These are phyloP conservation scores for Diaporthe citri DNA, from an alignment of 2,329 filamentous ascomycete species.

Conservation along the genomic window DNA sequence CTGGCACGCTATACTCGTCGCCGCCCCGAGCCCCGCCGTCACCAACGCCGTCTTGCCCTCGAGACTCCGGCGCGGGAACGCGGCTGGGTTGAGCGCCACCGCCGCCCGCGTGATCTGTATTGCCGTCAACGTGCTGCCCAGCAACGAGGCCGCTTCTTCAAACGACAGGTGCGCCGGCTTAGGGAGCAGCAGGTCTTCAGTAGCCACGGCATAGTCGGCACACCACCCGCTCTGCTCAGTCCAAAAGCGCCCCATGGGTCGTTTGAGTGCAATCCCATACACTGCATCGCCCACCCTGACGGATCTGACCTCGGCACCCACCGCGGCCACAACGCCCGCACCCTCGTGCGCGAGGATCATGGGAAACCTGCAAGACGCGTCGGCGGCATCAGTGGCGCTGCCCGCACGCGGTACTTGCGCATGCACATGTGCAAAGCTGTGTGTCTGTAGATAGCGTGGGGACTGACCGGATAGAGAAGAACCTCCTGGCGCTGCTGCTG, in stretches of 20 bases:
- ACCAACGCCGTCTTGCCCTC: slow-evolving; percentile 65
- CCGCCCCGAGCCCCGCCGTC: slow-evolving; percentile 62
- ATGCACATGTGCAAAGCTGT: slow-evolving; percentile 40
- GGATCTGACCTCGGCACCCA: slow-evolving; percentile 47
- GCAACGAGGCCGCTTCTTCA: slow-evolving; percentile 48
- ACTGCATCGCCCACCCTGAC: slow-evolving; percentile 53
- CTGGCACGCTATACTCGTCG: slow-evolving; percentile 61
- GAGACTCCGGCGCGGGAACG: slow-evolving; percentile 49
- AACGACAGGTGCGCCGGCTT: slow-evolving; percentile 48
- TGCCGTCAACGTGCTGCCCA: slow-evolving; percentile 56
- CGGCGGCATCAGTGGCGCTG: slow-evolving; percentile 12
- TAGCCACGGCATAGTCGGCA: slow-evolving; percentile 56
- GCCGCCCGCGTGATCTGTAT: slow-evolving; percentile 58
- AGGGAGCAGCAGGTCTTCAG: slow-evolving; percentile 51
- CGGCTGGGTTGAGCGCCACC: slow-evolving; percentile 46
- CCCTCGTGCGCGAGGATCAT: slow-evolving; percentile 45
- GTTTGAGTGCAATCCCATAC: slow-evolving; percentile 53
- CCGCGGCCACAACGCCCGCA: slow-evolving; percentile 49
- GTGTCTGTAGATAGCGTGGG: background rate
- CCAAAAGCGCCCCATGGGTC: slow-evolving; percentile 50
- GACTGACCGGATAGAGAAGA: slow-evolving; percentile 48
- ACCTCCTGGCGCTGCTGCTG: slow-evolving; percentile 44
- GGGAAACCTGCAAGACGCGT: slow-evolving; percentile 42
- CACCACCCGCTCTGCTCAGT: slow-evolving; percentile 48
- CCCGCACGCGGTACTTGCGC: slow-evolving; percentile 27